Conservation (phyloP, 257 asterid species). For the Anisodus tanguticus region DNA sequence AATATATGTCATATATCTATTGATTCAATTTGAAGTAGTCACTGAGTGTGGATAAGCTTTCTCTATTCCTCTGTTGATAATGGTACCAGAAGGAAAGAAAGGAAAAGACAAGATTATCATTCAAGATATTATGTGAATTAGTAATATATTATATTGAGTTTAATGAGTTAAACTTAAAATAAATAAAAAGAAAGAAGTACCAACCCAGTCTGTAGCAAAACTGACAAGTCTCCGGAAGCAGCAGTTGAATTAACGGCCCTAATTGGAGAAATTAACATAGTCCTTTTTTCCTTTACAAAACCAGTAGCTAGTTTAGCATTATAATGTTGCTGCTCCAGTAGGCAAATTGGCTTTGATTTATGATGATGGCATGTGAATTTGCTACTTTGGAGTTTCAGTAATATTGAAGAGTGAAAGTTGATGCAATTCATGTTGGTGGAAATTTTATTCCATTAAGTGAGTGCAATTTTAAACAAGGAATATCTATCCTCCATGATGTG, state of each 20-base stretch:
- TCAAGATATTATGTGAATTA: neutral
- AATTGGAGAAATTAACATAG: neutral
- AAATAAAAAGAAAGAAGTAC: neutral
- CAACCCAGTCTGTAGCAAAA: slow-evolving; percentile 55
- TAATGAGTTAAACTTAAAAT: neutral
- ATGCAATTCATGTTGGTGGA: too few species aligned
- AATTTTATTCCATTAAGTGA: too few species aligned
- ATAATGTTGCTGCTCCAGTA: neutral
- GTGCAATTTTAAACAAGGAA: too few species aligned
- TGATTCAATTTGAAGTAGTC: too few species aligned
- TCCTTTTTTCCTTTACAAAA: neutral
- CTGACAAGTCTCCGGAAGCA: slow-evolving; percentile 44
- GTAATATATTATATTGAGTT: neutral
- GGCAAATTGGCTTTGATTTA: neutral
- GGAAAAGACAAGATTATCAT: neutral
- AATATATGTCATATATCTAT: too few species aligned
- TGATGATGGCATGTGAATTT: too few species aligned
- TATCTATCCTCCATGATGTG: too few species aligned
- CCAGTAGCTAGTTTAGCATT: neutral
- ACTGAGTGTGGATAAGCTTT: too few species aligned
- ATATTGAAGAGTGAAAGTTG: too few species aligned
- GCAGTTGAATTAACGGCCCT: slow-evolving; percentile 33
- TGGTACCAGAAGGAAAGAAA: too few species aligned
- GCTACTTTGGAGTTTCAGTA: too few species aligned
- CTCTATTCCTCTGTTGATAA: too few species aligned